Percentiles rank a stretch among this genome's conserved stretches.
These are phyloP conservation scores for Mycocentrospora acerina DNA, from an alignment of 2,329 filamentous ascomycete species.

Conservation along the genomic window DNA sequence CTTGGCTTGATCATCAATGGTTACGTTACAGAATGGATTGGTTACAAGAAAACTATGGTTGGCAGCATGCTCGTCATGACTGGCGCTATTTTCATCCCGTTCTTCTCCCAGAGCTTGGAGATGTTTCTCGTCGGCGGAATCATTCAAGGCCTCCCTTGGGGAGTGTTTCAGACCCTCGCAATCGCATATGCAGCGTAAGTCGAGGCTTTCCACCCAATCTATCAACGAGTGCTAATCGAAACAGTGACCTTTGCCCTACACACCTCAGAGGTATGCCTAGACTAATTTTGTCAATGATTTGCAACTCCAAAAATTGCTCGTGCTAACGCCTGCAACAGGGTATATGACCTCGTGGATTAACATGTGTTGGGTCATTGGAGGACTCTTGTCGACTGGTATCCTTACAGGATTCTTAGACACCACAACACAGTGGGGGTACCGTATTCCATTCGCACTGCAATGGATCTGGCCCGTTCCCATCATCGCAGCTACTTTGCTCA, in stretches of 20 bases:
- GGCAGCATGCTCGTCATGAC: conserved; percentile 25
- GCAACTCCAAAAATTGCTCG: too few species aligned
- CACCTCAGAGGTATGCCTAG: conserved; percentile 55
- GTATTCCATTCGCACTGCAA: conserved; percentile 65
- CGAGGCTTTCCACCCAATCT: neutral
- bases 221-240: neutral
- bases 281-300: too few species aligned
- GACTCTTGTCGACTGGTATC: conserved; percentile 68
- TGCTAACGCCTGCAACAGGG: conserved; percentile 15
- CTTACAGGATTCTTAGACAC: conserved; percentile 65
- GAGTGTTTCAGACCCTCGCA: conserved; percentile 42
- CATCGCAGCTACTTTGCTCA: conserved; percentile 64
- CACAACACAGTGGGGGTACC: conserved; percentile 65
- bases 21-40: conserved; percentile 45
- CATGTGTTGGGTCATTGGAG: conserved; percentile 68
- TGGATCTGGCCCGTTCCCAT: conserved; percentile 74
- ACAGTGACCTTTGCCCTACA: conserved; percentile 62
- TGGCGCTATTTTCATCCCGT: conserved; percentile 28
- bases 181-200: conserved; percentile 28
- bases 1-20: conserved; percentile 48
- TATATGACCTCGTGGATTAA: conserved; percentile 63
- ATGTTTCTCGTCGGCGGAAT: conserved; percentile 62
- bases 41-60: conserved; percentile 34
- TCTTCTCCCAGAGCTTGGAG: conserved; percentile 43
- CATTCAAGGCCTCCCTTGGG: conserved; percentile 46